Percentiles rank a stretch among this genome's conserved stretches.
Evolutionary conservation across 108 stramenopile genomes (phyloP).

Genomic region (Fragilariopsis cylindrus): DNA sequence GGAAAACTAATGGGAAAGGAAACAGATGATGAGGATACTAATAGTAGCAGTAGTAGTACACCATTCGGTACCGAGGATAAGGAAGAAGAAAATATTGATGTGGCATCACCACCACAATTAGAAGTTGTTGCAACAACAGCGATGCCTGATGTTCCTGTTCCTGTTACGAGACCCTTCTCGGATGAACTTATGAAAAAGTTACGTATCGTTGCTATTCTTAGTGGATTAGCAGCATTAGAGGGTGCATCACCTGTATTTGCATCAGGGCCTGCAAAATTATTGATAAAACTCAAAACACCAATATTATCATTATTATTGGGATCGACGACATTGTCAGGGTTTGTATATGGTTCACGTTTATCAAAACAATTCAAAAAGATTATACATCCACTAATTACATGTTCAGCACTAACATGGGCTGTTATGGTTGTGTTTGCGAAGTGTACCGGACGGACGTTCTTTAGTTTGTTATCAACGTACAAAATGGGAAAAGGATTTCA

Average conservation of each 20-base stretch:
- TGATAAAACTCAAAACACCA: background rate
- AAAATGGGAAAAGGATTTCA: constrained; percentile 33
- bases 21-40: background rate
- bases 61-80: background rate
- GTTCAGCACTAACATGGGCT: constrained; percentile 62
- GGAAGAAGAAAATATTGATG: background rate
- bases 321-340: constrained; percentile 54
- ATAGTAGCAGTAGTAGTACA: background rate
- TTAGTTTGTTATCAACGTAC: constrained; percentile 50
- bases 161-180: constrained; percentile 7
- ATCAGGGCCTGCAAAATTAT: constrained; percentile 1
- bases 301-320: constrained; percentile 40
- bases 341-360: constrained; percentile 71
- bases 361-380: constrained; percentile 57
- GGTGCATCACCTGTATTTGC: constrained; percentile 7
- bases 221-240: constrained; percentile 4
- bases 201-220: constrained; percentile 10
- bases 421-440: constrained; percentile 35
- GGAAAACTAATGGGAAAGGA: constrained; percentile 31
- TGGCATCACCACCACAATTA: background rate
- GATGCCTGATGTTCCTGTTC: constrained; percentile 3
- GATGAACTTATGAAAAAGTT: constrained; percentile 14
- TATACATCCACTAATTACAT: constrained; percentile 78
- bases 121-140: too few species aligned
- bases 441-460: constrained; percentile 51